Percentiles rank a stretch among this genome's conserved stretches.
These are phyloP conservation scores for Eucalyptus cloeziana DNA, from an alignment of 345 rosid species.

Conservation along the genomic window DNA sequence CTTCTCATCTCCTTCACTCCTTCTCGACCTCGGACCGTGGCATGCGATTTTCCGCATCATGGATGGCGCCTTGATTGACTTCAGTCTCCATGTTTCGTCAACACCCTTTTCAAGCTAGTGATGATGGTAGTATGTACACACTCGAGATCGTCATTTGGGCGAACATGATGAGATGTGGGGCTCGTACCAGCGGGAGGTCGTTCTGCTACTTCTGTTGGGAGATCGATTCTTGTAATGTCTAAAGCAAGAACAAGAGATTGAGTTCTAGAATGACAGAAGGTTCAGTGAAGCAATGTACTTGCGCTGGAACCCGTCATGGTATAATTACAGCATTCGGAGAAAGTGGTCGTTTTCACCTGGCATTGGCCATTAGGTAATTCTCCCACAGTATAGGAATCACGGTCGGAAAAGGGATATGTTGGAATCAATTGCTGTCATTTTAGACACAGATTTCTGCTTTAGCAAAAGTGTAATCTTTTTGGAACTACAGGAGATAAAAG, in stretches of 20 bases:
- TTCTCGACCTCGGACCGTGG: not conserved
- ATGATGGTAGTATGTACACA: not conserved
- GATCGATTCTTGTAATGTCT: not conserved
- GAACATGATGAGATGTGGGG: not conserved
- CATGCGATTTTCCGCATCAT: not conserved
- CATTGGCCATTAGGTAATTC: not conserved
- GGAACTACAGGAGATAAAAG: no score
- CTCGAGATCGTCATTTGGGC: not conserved
- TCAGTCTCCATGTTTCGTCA: not conserved
- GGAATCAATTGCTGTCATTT: not conserved
- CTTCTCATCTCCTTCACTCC: constrained; percentile 61
- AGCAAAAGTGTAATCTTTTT: no score
- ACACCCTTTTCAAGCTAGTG: not conserved
- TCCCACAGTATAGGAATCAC: not conserved
- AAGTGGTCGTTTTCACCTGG: not conserved
- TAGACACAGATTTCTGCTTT: not conserved
- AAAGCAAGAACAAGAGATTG: not conserved
- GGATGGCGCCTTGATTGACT: not conserved
- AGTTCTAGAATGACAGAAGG: not conserved
- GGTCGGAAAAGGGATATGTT: not conserved
- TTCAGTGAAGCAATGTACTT: not conserved
- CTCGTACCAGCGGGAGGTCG: not conserved
- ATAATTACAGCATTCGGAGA: not conserved
- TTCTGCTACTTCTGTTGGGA: not conserved
- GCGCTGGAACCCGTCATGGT: not conserved